Percentiles rank a stretch among this genome's conserved stretches.
These are phyloP conservation scores for Poa annua DNA, from an alignment of 176 grass and related monocot species.

Conservation along the genomic window DNA sequence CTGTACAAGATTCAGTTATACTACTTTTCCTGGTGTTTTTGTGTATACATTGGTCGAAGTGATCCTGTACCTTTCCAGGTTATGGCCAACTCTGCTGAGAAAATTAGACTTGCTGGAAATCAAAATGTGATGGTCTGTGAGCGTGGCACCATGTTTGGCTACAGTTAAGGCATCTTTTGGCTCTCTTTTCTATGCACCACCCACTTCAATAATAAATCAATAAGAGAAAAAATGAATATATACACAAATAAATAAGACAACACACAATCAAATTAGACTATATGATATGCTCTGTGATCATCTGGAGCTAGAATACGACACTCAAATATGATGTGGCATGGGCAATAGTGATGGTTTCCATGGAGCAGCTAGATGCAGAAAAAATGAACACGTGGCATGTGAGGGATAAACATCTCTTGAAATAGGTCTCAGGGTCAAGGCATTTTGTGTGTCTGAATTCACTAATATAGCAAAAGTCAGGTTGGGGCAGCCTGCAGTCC, in stretches of 20 bases:
- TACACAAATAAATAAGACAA: not conserved
- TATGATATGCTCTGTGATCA: not conserved
- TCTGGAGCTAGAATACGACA: slow-evolving; percentile 14
- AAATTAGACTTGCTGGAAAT: slow-evolving; percentile 95
- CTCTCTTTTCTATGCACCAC: slow-evolving; percentile 34
- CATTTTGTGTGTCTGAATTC: not conserved
- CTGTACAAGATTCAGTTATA: not conserved
- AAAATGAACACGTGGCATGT: not conserved
- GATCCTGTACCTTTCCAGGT: slow-evolving; percentile 49
- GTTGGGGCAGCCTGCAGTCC: slow-evolving; percentile 6
- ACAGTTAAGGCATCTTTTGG: slow-evolving; percentile 71
- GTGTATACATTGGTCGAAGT: slow-evolving; percentile 12
- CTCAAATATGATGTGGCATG: slow-evolving; percentile 18
- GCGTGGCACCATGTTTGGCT: slow-evolving; percentile 97
- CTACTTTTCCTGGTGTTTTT: not conserved
- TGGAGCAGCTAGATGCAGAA: slow-evolving; percentile 2
- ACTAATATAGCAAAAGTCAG: slow-evolving; percentile 20
- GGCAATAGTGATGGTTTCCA: slow-evolving; percentile 5
- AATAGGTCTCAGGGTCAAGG: not conserved
- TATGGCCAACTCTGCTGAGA: slow-evolving; percentile 81
- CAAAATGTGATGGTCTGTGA: slow-evolving; percentile 98
- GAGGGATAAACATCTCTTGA: slow-evolving; percentile 5
- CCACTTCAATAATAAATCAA: not conserved
- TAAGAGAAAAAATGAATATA: not conserved
- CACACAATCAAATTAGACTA: not conserved